phyloP scores from a whole-genome alignment of 352 stramenopile species.

The Phytophthora lateralis region DNA sequence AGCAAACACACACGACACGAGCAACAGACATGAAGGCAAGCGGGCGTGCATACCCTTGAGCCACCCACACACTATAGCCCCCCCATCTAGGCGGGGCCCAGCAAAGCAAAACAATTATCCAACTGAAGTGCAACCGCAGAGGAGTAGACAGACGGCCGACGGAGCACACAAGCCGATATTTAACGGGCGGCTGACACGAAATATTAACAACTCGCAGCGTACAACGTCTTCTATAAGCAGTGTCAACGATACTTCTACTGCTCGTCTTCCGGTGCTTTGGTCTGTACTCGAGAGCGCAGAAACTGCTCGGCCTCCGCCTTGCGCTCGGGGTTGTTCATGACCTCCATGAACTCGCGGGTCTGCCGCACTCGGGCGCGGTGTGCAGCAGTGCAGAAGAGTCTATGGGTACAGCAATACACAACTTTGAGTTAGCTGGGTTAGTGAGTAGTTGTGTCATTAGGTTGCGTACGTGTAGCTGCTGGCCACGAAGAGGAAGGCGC shows the following conservation, averaged over 20 bases:
- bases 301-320: slow-evolving; percentile 81
- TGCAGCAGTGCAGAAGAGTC: slow-evolving; percentile 64
- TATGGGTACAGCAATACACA: slow-evolving; percentile 9
- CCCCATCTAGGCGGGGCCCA: slow-evolving; percentile 2
- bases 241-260: slow-evolving; percentile 3
- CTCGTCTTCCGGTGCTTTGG: slow-evolving; percentile 19
- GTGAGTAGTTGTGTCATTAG: not conserved
- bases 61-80: not conserved
- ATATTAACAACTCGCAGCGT: slow-evolving; percentile 38
- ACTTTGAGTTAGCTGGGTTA: not conserved
- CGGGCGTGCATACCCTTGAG: not conserved
- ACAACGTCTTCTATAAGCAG: not conserved
- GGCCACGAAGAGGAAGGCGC: slow-evolving; percentile 64
- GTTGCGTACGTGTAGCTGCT: slow-evolving; percentile 54
- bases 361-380: slow-evolving; percentile 58
- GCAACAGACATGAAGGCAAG: slow-evolving; percentile 12
- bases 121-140: slow-evolving; percentile 4
- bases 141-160: slow-evolving; percentile 11
- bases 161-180: slow-evolving; percentile 41
- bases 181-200: slow-evolving; percentile 34
- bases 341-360: slow-evolving; percentile 83
- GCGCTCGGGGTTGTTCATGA: slow-evolving; percentile 81
- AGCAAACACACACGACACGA: slow-evolving; percentile 27
- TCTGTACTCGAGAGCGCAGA: slow-evolving; percentile 61
- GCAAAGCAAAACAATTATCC: slow-evolving; percentile 6